These are phyloP conservation scores for Paradendryphiella salina DNA, from an alignment of 2,329 filamentous ascomycete species.

Conservation along the genomic window DNA sequence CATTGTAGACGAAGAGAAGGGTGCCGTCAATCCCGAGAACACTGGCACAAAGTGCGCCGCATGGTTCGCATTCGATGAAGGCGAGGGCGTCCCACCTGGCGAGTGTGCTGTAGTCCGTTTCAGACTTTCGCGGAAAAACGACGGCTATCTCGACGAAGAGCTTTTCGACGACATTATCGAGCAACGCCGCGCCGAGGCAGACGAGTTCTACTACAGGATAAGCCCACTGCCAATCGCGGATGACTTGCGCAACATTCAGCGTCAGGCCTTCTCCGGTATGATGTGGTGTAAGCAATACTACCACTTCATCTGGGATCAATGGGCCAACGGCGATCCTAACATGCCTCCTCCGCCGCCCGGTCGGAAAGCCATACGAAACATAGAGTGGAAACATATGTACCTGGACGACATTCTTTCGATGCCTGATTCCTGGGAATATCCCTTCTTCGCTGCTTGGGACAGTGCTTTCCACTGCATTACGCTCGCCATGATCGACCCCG, in stretches of 20 bases:
- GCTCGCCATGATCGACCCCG: constrained; percentile 93
- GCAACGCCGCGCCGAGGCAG: constrained; percentile 81
- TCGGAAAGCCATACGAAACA: constrained; percentile 80
- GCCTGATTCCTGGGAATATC: constrained; percentile 98
- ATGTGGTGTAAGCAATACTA: constrained; percentile 99
- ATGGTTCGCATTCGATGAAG: constrained; percentile 91
- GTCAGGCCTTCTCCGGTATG: constrained; percentile 94
- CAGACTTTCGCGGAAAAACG: constrained; percentile 74
- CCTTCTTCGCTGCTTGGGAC: constrained; percentile 97
- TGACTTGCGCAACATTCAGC: constrained; percentile 90
- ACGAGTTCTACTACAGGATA: constrained; percentile 93
- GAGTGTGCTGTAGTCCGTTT: constrained; percentile 96
- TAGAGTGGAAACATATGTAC: constrained; percentile 92
- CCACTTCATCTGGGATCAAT: constrained; percentile 95
- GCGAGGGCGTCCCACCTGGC: constrained; percentile 81
- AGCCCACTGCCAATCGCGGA: constrained; percentile 93
- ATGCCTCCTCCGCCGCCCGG: constrained; percentile 83
- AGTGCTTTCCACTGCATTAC: constrained; percentile 96
- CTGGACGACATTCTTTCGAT: constrained; percentile 95
- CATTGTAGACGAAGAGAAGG: constrained; percentile 80
- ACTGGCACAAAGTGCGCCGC: constrained; percentile 86
- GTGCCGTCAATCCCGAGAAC: constrained; percentile 76
- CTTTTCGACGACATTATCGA: constrained; percentile 90
- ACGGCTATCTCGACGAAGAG: constrained; percentile 86
- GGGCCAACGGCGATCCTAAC: constrained; percentile 89